Base-by-base conservation (phyloP, 2,329 filamentous ascomycete genomes). In the Paraconiothyrium brasiliense region DNA sequence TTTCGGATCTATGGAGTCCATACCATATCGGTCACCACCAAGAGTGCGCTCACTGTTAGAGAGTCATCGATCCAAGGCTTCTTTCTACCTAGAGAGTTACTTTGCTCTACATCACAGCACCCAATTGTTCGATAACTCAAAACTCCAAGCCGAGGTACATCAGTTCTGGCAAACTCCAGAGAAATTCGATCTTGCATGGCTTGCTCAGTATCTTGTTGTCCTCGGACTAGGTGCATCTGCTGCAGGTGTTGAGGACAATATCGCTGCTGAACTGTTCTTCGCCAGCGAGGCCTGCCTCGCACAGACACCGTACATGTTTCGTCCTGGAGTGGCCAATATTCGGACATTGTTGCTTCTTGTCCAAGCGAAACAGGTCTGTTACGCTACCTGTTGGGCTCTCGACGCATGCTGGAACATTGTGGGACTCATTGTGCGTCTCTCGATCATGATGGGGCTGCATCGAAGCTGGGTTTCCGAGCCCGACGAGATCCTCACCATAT, bases 251-350 rank as follows among this genome's bases (percentile, higher is more conserved):
- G 51, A 61, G 10, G 32, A 56, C 10, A 24, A 48, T 1, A 11
- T 35, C n/a, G 59, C 67, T n/a, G 44, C 57, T 4, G 62, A 64
- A 5, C 66, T 67, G 20, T 68, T 71, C 34, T 67, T 65, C 39
- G 67, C 70, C 32, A 60, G 61, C 37, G 69, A 71, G 61, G 67
- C 68, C 37, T 72, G 69, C 48, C 32, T 72, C 24, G 59, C 67
- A 1, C 67, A 61, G 49, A 70, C 68, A 5, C 59, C 66, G 16
- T 71, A 66, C 58, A 67, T 70, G 65, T 66, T 63, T 52, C 66
- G 61, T 24, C 65, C 70, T 11, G 68, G 56, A 11, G 58, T 63
- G 9, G 48, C 54, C 0, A 61, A 57, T 6, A 63, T 72, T 11
- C 58, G 61, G 16, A 69, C 68, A 3, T 50, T 72, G 6, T 69